These are phyloP conservation scores for Hordeum pubiflorum DNA, from an alignment of 202 grass and related monocot genomes.

Conservation along the genomic window DNA sequence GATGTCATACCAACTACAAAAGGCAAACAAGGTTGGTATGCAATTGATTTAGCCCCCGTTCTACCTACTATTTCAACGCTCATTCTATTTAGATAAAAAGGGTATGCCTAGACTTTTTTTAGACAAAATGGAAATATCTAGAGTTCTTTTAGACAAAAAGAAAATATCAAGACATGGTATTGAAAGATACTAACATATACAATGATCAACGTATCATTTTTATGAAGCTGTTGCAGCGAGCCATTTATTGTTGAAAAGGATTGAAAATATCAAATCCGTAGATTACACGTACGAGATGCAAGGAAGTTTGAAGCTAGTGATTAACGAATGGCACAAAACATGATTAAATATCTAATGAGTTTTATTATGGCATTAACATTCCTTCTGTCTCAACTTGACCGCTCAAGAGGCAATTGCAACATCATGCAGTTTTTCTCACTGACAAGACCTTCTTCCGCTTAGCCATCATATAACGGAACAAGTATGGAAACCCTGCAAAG, in stretches of 20 bases:
- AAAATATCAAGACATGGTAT: too few relatives aligned
- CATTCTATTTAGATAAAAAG: too few relatives aligned
- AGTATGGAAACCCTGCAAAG: conserved; percentile 47
- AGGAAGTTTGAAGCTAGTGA: neutral
- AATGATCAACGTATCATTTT: neutral
- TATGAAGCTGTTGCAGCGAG: neutral
- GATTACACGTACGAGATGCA: neutral
- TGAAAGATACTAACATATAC: neutral
- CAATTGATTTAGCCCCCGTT: neutral
- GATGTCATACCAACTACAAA: neutral
- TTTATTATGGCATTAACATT: neutral
- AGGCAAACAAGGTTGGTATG: neutral
- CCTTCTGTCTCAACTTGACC: neutral
- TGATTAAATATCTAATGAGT: neutral
- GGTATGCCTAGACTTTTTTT: too few relatives aligned
- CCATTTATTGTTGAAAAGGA: neutral
- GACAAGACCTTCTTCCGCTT: conserved; percentile 51
- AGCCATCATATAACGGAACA: conserved; percentile 54
- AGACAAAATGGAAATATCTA: too few relatives aligned
- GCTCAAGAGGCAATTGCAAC: neutral
- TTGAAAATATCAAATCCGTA: neutral
- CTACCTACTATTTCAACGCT: too few relatives aligned
- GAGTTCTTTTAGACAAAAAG: too few relatives aligned
- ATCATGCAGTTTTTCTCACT: conserved; percentile 39
- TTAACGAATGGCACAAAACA: neutral